Evolutionary conservation across 2,329 filamentous ascomycete species (phyloP).

Genomic region (Cadophora luteo-olivacea): DNA sequence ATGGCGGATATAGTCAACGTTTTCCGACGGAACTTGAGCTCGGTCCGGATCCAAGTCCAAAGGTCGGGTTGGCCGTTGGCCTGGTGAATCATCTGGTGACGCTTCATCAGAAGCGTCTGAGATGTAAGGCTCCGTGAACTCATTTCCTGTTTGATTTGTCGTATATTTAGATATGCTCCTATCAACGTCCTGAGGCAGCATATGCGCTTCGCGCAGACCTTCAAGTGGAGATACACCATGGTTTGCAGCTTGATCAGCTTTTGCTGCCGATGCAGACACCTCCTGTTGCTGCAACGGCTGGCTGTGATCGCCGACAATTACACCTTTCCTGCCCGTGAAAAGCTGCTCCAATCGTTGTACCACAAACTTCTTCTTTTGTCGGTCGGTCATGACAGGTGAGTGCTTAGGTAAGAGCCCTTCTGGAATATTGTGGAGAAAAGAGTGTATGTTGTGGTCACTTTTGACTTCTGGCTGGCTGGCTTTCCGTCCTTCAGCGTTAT

Average conservation of each 20-base stretch:
- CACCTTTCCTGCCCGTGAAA: slow-evolving; percentile 73
- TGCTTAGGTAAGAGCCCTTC: slow-evolving; percentile 69
- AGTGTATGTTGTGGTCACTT: slow-evolving; percentile 67
- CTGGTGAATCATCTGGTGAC: slow-evolving; percentile 48
- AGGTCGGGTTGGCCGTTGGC: slow-evolving; percentile 79
- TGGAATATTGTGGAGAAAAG: slow-evolving; percentile 75
- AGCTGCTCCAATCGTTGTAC: slow-evolving; percentile 80
- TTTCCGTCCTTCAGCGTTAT: slow-evolving; percentile 14
- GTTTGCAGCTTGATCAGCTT: slow-evolving; percentile 44
- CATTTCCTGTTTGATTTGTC: not conserved
- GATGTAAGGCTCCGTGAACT: not conserved
- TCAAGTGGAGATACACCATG: slow-evolving; percentile 37
- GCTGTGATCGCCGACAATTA: slow-evolving; percentile 36
- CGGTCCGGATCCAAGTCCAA: slow-evolving; percentile 80
- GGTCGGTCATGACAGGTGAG: slow-evolving; percentile 67
- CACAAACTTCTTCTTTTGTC: slow-evolving; percentile 77
- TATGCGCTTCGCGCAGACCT: slow-evolving; percentile 50
- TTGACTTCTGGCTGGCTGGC: slow-evolving; percentile 25
- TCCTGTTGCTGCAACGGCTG: slow-evolving; percentile 50
- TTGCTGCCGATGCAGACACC: slow-evolving; percentile 59
- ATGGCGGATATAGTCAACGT: slow-evolving; percentile 80
- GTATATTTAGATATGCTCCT: slow-evolving; percentile 34
- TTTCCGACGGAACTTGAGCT: slow-evolving; percentile 76
- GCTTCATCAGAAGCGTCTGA: slow-evolving; percentile 27
- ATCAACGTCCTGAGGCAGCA: slow-evolving; percentile 41